phyloP scores from a whole-genome alignment of 1,284 basidiomycete species.

The Ganoderma leucocontextum region DNA sequence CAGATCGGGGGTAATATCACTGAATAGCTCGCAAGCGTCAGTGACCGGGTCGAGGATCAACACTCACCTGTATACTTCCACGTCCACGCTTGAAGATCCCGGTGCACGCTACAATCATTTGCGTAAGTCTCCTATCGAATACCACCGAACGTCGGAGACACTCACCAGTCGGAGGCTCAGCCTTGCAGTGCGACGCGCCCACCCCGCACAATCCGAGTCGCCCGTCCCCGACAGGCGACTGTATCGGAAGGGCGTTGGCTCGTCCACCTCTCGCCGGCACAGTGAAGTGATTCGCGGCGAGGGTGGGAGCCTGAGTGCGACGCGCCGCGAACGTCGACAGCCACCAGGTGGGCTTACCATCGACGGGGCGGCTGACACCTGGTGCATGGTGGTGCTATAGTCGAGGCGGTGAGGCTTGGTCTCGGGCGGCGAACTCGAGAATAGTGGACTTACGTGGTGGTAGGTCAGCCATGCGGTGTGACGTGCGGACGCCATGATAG shows the following conservation, averaged over 20 bases:
- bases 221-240: slow-evolving; percentile 21
- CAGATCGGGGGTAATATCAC: no score
- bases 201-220: slow-evolving; percentile 19
- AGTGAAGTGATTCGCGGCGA: slow-evolving; percentile 5
- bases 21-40: not conserved
- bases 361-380: slow-evolving; percentile 12
- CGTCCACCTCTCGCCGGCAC: slow-evolving; percentile 4
- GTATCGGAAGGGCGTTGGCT: slow-evolving; percentile 20
- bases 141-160: not conserved
- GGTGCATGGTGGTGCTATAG: not conserved
- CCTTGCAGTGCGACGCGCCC: slow-evolving; percentile 19
- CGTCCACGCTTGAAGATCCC: not conserved
- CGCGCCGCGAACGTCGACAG: slow-evolving; percentile 22
- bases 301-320: slow-evolving; percentile 11
- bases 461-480: not conserved
- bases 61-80: not conserved
- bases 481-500: no score
- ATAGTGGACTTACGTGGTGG: not conserved
- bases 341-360: slow-evolving; percentile 15
- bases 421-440: no score
- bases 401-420: not conserved
- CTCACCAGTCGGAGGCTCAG: slow-evolving; percentile 20
- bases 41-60: not conserved
- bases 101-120: not conserved
- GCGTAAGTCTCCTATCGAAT: not conserved